Percentiles rank a stretch among this genome's conserved stretches.
These are phyloP conservation scores for Daldinia grandis DNA, from an alignment of 495 filamentous ascomycete genomes.

Conservation along the genomic window DNA sequence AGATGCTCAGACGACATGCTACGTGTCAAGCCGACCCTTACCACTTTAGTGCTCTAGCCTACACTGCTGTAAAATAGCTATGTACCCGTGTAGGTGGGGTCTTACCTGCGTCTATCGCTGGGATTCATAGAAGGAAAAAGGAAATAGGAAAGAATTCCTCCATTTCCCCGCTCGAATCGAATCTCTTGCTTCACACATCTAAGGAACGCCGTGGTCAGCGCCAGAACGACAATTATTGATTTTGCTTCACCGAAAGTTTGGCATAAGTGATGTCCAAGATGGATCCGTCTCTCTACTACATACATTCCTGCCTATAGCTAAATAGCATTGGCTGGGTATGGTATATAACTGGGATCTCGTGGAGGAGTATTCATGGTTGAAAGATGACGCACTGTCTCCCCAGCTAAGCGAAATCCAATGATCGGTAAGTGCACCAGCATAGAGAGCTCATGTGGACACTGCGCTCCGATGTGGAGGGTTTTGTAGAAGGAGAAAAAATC, in stretches of 20 bases:
- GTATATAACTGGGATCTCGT: conserved; percentile 4
- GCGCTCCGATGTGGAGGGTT: conserved; percentile 7
- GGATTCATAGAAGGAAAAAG: conserved; percentile 12
- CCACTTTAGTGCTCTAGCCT: conserved; percentile 12
- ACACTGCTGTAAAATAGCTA: conserved; percentile 10
- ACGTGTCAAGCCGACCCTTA: conserved; percentile 29
- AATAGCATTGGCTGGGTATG: neutral
- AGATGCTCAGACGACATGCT: conserved; percentile 17
- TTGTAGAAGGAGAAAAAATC: conserved; percentile 20
- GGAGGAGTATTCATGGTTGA: conserved; percentile 2
- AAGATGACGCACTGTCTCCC: conserved; percentile 19
- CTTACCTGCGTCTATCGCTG: conserved; percentile 15
- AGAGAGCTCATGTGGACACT: conserved; percentile 28
- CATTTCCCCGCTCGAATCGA: conserved; percentile 33
- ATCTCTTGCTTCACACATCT: conserved; percentile 5
- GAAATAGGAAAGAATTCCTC: neutral
- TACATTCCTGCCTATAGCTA: neutral
- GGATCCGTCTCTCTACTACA: neutral
- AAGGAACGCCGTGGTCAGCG: neutral
- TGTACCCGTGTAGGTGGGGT: conserved; percentile 29
- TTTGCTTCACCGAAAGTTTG: conserved; percentile 28
- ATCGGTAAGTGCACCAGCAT: conserved; percentile 10
- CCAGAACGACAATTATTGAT: neutral
- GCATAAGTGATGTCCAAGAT: conserved; percentile 6
- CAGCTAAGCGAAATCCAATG: conserved; percentile 27